These are phyloP conservation scores for Aaosphaeria arxii DNA, from an alignment of 2,329 filamentous ascomycete genomes.

Conservation along the genomic window DNA sequence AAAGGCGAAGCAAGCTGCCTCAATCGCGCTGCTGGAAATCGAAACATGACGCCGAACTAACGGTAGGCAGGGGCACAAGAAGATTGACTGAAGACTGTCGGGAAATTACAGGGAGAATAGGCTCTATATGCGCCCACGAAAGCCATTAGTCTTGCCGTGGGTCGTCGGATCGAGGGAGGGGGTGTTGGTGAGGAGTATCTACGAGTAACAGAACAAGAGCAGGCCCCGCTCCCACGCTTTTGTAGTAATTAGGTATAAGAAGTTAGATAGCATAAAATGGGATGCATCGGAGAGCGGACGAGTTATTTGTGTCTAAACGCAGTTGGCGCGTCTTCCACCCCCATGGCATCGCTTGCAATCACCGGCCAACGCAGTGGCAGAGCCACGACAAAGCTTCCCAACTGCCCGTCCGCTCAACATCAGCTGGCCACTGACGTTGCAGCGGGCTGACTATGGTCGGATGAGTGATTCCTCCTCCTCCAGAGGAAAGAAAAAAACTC, in stretches of 20 bases:
- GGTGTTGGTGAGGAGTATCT: conserved; percentile 5
- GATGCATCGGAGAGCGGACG: conserved; percentile 24
- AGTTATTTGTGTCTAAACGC: conserved; percentile 35
- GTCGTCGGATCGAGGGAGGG: conserved; percentile 7
- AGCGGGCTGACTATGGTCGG: conserved; percentile 26
- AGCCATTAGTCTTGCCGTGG: conserved; percentile 21
- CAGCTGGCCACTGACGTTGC: conserved; percentile 21
- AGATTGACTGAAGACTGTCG: neutral
- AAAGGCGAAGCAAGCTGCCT: conserved; percentile 26
- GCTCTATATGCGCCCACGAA: neutral
- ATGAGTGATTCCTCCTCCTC: conserved; percentile 4
- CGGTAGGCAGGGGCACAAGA: conserved; percentile 1
- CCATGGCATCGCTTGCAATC: conserved; percentile 21
- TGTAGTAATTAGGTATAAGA: conserved; percentile 15
- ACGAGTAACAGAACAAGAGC: conserved; percentile 12
- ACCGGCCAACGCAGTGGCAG: conserved; percentile 32
- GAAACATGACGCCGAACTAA: conserved; percentile 28
- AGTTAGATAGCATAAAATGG: conserved; percentile 12
- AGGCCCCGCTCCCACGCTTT: conserved; percentile 20
- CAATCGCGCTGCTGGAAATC: conserved; percentile 23
- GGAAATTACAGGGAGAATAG: neutral
- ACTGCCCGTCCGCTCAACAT: conserved; percentile 7
- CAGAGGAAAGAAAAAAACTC: conserved; percentile 12
- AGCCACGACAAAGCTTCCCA: conserved; percentile 20
- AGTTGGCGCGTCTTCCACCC: conserved; percentile 26